phyloP scores from a whole-genome alignment of 2,329 filamentous ascomycete species.

The Aspergillus sp. region DNA sequence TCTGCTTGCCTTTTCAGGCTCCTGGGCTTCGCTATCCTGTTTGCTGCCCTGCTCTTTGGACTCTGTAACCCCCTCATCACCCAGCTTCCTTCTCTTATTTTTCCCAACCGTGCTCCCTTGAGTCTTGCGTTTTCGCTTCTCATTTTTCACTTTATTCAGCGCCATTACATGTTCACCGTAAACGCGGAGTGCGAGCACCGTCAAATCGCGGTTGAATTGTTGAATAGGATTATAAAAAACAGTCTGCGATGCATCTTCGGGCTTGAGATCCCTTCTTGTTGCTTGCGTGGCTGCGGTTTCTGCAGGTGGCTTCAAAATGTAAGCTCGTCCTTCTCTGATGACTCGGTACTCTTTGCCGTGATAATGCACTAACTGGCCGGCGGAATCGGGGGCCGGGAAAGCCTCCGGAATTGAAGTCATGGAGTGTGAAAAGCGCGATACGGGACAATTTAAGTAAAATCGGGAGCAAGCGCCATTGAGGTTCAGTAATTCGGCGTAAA shows the following conservation, averaged over 20 bases:
- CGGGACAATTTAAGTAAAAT: not conserved
- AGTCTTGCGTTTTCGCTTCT: conserved; percentile 37
- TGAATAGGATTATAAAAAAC: conserved; percentile 99
- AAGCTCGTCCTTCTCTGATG: conserved; percentile 66
- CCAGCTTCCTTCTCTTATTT: conserved; percentile 41
- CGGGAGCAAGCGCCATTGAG: not conserved
- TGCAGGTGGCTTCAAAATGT: conserved; percentile 62
- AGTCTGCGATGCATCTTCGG: conserved; percentile 64
- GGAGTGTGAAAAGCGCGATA: conserved; percentile 3
- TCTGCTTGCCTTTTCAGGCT: conserved; percentile 9
- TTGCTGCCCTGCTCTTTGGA: conserved; percentile 20
- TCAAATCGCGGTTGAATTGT: conserved; percentile 96
- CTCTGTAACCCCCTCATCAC: conserved; percentile 20
- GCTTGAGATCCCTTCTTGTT: conserved; percentile 44
- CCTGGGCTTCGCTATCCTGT: conserved; percentile 22
- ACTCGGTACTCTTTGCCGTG: conserved; percentile 58
- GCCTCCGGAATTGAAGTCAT: conserved; percentile 20
- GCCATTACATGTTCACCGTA: conserved; percentile 70
- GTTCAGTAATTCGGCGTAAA: not conserved
- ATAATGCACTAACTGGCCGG: conserved; percentile 39
- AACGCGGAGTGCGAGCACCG: conserved; percentile 85
- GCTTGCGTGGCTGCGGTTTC: conserved; percentile 43
- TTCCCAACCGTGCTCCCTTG: conserved; percentile 34
- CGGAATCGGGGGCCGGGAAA: conserved; percentile 12
- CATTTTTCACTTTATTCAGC: conserved; percentile 53